phyloP scores from a whole-genome alignment of 75 land plant species.

The Picea glauca region DNA sequence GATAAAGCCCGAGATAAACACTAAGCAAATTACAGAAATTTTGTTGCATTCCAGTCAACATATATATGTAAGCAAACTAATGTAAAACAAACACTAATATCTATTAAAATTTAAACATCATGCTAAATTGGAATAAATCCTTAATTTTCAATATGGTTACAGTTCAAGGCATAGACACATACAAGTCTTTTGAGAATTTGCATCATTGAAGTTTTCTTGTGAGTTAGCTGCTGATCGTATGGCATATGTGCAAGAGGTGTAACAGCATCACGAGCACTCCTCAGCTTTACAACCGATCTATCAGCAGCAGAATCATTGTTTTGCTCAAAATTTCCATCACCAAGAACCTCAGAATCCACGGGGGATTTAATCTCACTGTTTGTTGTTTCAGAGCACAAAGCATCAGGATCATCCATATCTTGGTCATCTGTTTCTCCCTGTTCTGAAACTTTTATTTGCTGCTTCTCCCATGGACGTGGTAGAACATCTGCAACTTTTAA shows the following conservation, averaged over 20 bases:
- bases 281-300: constrained; percentile 27
- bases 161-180: constrained; percentile 6
- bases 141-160: not conserved
- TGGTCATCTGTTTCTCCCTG: constrained; percentile 14
- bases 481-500: constrained; percentile 82
- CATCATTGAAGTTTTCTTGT: constrained; percentile 56
- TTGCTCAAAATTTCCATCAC: not conserved
- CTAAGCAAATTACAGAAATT: not conserved
- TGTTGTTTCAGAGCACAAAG: too few relatives aligned
- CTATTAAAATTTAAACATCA: not conserved
- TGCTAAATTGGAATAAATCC: not conserved
- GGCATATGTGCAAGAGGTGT: constrained; percentile 88
- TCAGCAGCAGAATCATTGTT: constrained; percentile 18
- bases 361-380: too few relatives aligned
- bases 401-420: not conserved
- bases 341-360: not conserved
- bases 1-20: not conserved
- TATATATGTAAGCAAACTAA: not conserved
- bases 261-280: constrained; percentile 76
- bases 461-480: constrained; percentile 58
- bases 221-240: constrained; percentile 70
- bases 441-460: constrained; percentile 11
- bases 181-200: constrained; percentile 87
- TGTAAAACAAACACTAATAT: not conserved
- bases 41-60: not conserved